Evolutionary conservation across 2,329 filamentous ascomycete species (phyloP), one percentile per base, ranked within the genome.

Genomic region (Trichocomaceae sp.): DNA sequence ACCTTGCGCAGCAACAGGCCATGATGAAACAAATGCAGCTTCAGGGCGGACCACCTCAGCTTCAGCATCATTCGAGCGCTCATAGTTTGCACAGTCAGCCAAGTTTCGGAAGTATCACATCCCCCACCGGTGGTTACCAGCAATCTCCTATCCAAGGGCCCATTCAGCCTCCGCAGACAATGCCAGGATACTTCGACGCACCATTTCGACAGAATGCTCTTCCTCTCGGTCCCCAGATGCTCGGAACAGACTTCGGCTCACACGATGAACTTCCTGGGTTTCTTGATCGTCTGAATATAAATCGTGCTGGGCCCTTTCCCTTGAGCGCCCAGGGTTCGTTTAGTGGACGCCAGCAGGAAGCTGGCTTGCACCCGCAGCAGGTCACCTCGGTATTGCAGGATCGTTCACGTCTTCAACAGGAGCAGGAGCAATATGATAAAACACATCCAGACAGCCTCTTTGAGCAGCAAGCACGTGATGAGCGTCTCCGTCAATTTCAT

Each of bases 81-180:
- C 92, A 97, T 63, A 97, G 92, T 67, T 80, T 99, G 57, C 93
- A 99, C 67, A 96, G 90, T 68, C 93, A 99, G 72, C 92, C 92
- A 20, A 97, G 92, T 73, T 96, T 93, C 67, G 90, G 92, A 17
- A 96, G 88, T 72, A 95, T 99, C 61, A 85, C 89, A 2, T 95
- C 90, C n/a, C 90, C 91, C 1, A 39, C 54, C 10, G 83, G 86
- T 56, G 84, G 83, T 10, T 85, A 83, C 65, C 82, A 85, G 62
- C 78, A 81, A 52, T 78, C 83, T 59, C 78, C 77, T 56, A 83
- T 76, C 66, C 82, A 66, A 72, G 81, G 79, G 1, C 78, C 80
- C 13, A 78, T 84, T 49, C 81, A 82, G 56, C 77, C 80, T 41
- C 68, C 72, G 2, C 79, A 80, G 60, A 72, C 73, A n/a, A 77